Percentiles rank a stretch among this genome's conserved stretches.
Conservation (phyloP, 2,329 filamentous ascomycete genomes). For the Trichoderma simmonsii region DNA sequence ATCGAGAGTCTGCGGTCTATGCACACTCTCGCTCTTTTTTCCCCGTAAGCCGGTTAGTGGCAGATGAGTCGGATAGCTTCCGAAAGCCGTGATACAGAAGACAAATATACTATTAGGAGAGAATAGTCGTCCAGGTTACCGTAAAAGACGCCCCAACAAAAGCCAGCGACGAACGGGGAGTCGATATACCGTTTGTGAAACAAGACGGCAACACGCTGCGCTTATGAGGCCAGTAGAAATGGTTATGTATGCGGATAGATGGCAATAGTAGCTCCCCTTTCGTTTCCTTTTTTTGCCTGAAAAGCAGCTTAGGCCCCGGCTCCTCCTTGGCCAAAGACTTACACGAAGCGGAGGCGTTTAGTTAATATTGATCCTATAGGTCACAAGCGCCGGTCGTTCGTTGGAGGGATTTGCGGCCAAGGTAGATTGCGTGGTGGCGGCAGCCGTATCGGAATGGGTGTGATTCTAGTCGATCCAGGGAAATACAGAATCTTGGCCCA, state of each 20-base stretch:
- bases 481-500: background rate
- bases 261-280: background rate
- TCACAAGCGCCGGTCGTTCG: slow-evolving; percentile 7
- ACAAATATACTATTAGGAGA: background rate
- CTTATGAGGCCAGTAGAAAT: background rate
- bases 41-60: background rate
- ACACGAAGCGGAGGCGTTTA: slow-evolving; percentile 13
- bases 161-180: background rate
- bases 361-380: slow-evolving; percentile 8
- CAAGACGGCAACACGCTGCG: background rate
- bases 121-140: background rate
- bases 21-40: background rate
- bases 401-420: slow-evolving; percentile 7
- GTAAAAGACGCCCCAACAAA: background rate
- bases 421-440: slow-evolving; percentile 7
- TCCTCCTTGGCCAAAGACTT: background rate
- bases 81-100: background rate
- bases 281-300: background rate
- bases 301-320: background rate
- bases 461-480: background rate
- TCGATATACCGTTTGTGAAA: background rate
- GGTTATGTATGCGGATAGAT: background rate
- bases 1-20: background rate
- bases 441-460: slow-evolving; percentile 2
- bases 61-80: background rate